phyloP scores from a whole-genome alignment of 106 monocot genomes.

The Chionographis japonica region DNA sequence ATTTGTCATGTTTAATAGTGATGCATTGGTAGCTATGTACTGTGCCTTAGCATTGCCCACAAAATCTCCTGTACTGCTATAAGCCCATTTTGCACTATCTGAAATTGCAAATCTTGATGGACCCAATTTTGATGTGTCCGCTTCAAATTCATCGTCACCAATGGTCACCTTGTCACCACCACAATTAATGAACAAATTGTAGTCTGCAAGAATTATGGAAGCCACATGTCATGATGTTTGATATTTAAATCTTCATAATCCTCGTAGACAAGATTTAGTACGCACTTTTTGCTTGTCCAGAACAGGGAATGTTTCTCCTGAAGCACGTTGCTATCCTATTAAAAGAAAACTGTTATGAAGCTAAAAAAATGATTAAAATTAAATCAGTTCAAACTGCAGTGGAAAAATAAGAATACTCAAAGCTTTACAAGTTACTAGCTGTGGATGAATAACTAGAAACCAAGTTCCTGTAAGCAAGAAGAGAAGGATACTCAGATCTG shows the following conservation, averaged over 20 bases:
- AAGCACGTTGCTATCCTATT: conserved; percentile 25
- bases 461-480: conserved; percentile 23
- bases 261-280: background rate
- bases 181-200: conserved; percentile 34
- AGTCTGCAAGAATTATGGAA: conserved; percentile 24
- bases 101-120: conserved; percentile 12
- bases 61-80: conserved; percentile 30
- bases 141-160: conserved; percentile 9
- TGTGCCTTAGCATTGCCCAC: background rate
- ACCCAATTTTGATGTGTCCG: background rate
- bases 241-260: background rate
- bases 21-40: conserved; percentile 10
- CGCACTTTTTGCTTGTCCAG: conserved; percentile 23
- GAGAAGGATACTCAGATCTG: background rate
- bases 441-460: conserved; percentile 20
- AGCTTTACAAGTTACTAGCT: conserved; percentile 18
- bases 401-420: background rate
- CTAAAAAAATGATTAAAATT: background rate
- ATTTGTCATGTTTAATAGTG: conserved; percentile 5
- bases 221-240: background rate
- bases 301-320: background rate
- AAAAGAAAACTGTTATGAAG: conserved; percentile 2
- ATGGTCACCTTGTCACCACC: conserved; percentile 20
- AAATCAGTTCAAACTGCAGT: background rate
- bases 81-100: conserved; percentile 26